These are phyloP conservation scores for Olyra latifolia DNA, from an alignment of 176 grass and related monocot species.

Conservation along the genomic window DNA sequence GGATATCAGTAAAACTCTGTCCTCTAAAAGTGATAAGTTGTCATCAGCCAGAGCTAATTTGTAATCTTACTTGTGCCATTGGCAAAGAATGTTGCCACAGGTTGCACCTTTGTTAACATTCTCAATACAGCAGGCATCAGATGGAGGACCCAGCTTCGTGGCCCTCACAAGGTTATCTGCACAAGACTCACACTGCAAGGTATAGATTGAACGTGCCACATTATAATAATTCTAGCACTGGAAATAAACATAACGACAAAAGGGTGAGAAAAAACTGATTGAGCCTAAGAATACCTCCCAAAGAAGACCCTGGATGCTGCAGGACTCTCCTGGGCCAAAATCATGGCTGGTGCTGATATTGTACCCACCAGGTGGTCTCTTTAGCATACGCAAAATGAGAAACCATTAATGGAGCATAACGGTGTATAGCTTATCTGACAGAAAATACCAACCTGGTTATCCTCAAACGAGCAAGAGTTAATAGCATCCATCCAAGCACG, in stretches of 20 bases:
- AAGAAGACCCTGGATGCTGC: constrained; percentile 23
- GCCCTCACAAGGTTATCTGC: constrained; percentile 46
- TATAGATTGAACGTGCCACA: constrained; percentile 25
- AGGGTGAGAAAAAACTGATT: background rate
- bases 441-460: constrained; percentile 50
- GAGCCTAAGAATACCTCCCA: constrained; percentile 55
- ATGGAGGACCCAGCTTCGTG: constrained; percentile 30
- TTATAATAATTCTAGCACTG: background rate
- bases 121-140: constrained; percentile 60
- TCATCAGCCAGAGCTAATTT: background rate
- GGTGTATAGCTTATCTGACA: constrained; percentile 19
- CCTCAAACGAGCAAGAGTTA: constrained; percentile 43
- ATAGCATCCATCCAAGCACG: constrained; percentile 71
- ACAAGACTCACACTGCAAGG: constrained; percentile 61
- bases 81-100: constrained; percentile 57
- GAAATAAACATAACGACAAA: constrained; percentile 2
- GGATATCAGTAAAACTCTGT: too few relatives aligned
- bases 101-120: constrained; percentile 26
- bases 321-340: constrained; percentile 43
- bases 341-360: constrained; percentile 67
- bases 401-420: constrained; percentile 14
- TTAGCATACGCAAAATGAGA: constrained; percentile 23
- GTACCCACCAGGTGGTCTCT: constrained; percentile 70
- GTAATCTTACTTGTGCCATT: constrained; percentile 71
- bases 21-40: background rate